Percentiles rank a stretch among this genome's conserved stretches.
Evolutionary conservation across 2,329 filamentous ascomycete species (phyloP).

Genomic region (Aspergillus sp.): DNA sequence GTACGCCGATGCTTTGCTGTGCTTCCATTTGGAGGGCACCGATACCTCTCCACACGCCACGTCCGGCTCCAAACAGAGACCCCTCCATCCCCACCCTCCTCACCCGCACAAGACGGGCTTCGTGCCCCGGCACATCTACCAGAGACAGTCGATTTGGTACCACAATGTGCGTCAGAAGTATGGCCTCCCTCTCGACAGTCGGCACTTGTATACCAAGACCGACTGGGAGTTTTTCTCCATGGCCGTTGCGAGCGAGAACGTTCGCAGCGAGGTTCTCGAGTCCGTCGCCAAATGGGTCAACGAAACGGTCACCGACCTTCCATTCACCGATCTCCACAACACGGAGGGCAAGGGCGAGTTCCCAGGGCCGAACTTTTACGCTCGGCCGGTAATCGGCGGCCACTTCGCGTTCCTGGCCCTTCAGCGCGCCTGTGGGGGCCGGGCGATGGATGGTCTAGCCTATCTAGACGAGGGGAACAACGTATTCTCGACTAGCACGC

Average conservation of each 20-base stretch:
- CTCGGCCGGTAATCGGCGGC: constrained; percentile 78
- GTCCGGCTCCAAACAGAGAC: constrained; percentile 24
- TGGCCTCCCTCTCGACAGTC: constrained; percentile 77
- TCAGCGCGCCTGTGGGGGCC: constrained; percentile 74
- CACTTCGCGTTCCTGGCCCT: constrained; percentile 86
- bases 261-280: constrained; percentile 71
- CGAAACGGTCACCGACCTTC: constrained; percentile 74
- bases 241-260: constrained; percentile 69
- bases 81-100: constrained; percentile 26
- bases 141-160: constrained; percentile 80
- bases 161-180: constrained; percentile 75
- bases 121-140: constrained; percentile 75
- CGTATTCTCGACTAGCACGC: constrained; percentile 19
- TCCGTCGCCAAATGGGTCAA: constrained; percentile 80
- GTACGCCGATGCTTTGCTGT: constrained; percentile 76
- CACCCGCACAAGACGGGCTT: constrained; percentile 52
- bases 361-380: constrained; percentile 74
- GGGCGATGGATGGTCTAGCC: constrained; percentile 60
- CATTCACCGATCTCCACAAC: constrained; percentile 79
- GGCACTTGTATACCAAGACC: constrained; percentile 82
- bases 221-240: constrained; percentile 92
- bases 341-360: constrained; percentile 77
- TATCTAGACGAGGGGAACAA: constrained; percentile 45
- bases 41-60: constrained; percentile 22
- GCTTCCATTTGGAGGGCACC: constrained; percentile 67